Evolutionary conservation across 164 flowering plant genomes (phyloP).

Genomic region (Sextonia rubra): DNA sequence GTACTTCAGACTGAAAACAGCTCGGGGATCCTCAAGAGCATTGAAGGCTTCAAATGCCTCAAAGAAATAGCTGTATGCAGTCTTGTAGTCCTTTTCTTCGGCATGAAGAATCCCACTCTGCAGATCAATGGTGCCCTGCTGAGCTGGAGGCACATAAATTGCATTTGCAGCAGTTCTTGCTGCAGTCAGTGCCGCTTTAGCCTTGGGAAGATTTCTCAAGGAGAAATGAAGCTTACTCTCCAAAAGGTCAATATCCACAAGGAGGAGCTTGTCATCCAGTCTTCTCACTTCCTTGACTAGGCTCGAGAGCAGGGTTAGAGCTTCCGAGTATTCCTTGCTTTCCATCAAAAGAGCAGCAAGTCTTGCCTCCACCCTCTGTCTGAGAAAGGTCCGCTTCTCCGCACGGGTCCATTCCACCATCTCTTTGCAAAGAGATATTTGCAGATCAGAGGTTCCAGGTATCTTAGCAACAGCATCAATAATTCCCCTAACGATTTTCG

Average conservation of each 20-base stretch:
- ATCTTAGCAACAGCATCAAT: conserved; percentile 64
- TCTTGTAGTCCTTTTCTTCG: conserved; percentile 60
- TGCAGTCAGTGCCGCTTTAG: conserved; percentile 64
- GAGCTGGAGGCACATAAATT: conserved; percentile 62
- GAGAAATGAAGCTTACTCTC: conserved; percentile 71
- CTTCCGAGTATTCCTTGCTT: conserved; percentile 53
- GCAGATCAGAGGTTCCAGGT: conserved; percentile 64
- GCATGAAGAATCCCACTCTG: conserved; percentile 67
- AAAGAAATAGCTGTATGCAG: conserved; percentile 65
- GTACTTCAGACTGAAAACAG: conserved; percentile 57
- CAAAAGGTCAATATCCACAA: conserved; percentile 62
- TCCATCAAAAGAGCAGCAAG: conserved; percentile 67
- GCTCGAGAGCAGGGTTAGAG: conserved; percentile 45
- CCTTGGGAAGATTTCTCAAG: conserved; percentile 57
- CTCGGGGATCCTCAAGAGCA: conserved; percentile 60
- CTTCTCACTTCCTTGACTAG: conserved; percentile 62
- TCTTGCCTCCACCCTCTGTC: conserved; percentile 64
- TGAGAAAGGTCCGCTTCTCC: conserved; percentile 59
- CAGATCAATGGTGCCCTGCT: conserved; percentile 58
- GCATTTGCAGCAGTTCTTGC: conserved; percentile 67
- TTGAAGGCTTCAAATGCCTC: conserved; percentile 68
- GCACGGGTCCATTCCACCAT: conserved; percentile 69
- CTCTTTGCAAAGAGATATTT: conserved; percentile 59
- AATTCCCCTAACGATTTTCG: conserved; percentile 62
- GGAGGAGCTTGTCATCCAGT: conserved; percentile 65